Evolutionary conservation across 2,329 filamentous ascomycete genomes (phyloP).

Genomic region (Colletotrichum sp.): DNA sequence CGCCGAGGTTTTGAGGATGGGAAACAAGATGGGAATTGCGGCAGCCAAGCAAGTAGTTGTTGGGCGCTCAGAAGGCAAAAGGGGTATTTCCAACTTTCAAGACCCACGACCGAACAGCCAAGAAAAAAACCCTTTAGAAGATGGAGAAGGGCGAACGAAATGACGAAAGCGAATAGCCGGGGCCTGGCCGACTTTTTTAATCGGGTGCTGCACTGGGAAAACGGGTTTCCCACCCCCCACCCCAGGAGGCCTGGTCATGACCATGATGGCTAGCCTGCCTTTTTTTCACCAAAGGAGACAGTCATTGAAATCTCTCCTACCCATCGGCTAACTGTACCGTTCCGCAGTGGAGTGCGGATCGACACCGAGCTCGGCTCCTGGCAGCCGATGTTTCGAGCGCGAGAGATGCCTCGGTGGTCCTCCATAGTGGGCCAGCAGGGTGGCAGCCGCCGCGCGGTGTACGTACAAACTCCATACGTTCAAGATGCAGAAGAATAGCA

Average conservation of each 20-base stretch:
- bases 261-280: constrained; percentile 7
- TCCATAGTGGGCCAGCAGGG: neutral
- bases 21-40: neutral
- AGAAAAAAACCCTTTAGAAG: neutral
- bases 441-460: neutral
- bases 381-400: constrained; percentile 12
- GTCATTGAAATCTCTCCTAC: neutral
- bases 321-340: constrained; percentile 6
- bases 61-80: neutral
- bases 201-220: neutral
- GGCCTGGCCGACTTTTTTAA: constrained; percentile 6
- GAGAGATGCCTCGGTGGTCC: constrained; percentile 13
- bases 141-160: neutral
- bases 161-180: constrained; percentile 9
- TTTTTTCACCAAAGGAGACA: neutral
- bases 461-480: neutral
- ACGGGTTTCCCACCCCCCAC: neutral
- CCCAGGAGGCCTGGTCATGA: neutral
- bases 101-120: neutral
- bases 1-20: neutral
- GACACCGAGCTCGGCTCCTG: constrained; percentile 16
- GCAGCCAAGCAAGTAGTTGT: neutral
- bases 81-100: neutral
- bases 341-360: constrained; percentile 20
- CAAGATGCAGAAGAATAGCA: neutral